phyloP scores from a whole-genome alignment of 2,329 filamentous ascomycete species.

The Pseudogymnoascus sp. region DNA sequence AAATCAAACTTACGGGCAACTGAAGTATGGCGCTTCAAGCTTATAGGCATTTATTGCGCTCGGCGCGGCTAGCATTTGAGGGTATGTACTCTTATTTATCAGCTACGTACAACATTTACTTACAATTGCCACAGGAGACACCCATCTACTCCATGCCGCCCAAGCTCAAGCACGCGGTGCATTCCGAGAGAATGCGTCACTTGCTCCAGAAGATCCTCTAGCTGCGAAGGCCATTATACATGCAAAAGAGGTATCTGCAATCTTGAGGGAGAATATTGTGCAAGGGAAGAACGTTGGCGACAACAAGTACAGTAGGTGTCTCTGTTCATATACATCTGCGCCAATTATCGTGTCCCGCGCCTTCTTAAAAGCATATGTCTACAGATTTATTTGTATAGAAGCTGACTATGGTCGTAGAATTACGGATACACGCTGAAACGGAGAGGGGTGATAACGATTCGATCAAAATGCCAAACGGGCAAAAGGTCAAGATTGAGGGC shows the following conservation, averaged over 20 bases:
- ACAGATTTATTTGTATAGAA: background rate
- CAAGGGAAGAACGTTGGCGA: slow-evolving; percentile 57
- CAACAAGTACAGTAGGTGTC: slow-evolving; percentile 54
- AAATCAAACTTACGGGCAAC: background rate
- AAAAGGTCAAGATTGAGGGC: slow-evolving; percentile 29
- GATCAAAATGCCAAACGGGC: slow-evolving; percentile 53
- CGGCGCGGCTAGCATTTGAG: slow-evolving; percentile 74
- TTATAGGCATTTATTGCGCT: slow-evolving; percentile 75
- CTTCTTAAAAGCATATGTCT: background rate
- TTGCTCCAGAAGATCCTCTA: slow-evolving; percentile 51
- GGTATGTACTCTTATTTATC: slow-evolving; percentile 43
- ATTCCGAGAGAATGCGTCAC: slow-evolving; percentile 61
- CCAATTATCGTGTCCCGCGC: background rate
- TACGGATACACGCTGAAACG: slow-evolving; percentile 84
- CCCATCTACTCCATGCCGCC: slow-evolving; percentile 60
- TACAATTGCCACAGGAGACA: slow-evolving; percentile 53
- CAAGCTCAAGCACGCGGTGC: slow-evolving; percentile 62
- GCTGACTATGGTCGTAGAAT: slow-evolving; percentile 47
- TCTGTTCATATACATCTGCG: background rate
- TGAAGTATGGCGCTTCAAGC: slow-evolving; percentile 46
- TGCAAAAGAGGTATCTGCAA: slow-evolving; percentile 72
- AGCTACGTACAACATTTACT: background rate
- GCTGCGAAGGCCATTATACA: slow-evolving; percentile 61
- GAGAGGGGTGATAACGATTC: slow-evolving; percentile 91
- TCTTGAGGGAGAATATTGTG: slow-evolving; percentile 78